A percentile compares a stretch with the other conserved stretches of the same genome.
Evolutionary conservation across 2,329 filamentous ascomycete genomes (phyloP).

Genomic region (Pseudogymnoascus sp.): DNA sequence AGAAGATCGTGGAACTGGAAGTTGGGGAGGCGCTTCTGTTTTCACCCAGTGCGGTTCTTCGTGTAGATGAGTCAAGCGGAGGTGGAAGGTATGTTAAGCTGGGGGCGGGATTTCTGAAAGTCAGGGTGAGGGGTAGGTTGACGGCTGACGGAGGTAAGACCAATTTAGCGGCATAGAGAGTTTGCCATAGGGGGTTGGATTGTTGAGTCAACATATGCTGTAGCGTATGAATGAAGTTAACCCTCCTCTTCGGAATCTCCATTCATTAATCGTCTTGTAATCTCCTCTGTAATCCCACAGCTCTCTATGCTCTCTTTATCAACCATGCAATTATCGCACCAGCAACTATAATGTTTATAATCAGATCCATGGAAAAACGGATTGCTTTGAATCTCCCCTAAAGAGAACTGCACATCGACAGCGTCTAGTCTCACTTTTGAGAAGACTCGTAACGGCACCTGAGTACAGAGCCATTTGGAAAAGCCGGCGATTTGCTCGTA

Average conservation of each 20-base stretch:
- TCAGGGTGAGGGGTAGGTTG: constrained; percentile 33
- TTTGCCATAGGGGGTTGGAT: background rate
- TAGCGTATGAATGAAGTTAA: background rate
- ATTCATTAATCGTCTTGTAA: background rate
- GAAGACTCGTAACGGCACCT: background rate
- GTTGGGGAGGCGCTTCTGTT: constrained; percentile 43
- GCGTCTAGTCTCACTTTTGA: background rate
- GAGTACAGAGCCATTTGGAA: background rate
- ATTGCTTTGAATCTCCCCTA: background rate
- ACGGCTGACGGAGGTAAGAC: constrained; percentile 37
- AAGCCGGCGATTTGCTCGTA: background rate
- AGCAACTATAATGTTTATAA: background rate
- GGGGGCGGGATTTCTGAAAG: constrained; percentile 29
- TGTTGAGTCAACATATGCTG: background rate
- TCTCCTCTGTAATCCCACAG: background rate
- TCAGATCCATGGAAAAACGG: background rate
- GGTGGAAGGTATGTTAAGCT: constrained; percentile 16
- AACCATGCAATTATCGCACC: background rate
- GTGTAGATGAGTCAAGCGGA: constrained; percentile 13
- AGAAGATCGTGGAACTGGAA: constrained; percentile 38
- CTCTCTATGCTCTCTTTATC: background rate
- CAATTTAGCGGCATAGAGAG: constrained; percentile 24
- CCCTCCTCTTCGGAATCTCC: background rate
- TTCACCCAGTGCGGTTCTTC: constrained; percentile 36
- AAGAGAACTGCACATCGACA: background rate